These are phyloP conservation scores for Cryptococcus maquisensis DNA, from an alignment of 1,284 basidiomycete genomes.

Conservation along the genomic window DNA sequence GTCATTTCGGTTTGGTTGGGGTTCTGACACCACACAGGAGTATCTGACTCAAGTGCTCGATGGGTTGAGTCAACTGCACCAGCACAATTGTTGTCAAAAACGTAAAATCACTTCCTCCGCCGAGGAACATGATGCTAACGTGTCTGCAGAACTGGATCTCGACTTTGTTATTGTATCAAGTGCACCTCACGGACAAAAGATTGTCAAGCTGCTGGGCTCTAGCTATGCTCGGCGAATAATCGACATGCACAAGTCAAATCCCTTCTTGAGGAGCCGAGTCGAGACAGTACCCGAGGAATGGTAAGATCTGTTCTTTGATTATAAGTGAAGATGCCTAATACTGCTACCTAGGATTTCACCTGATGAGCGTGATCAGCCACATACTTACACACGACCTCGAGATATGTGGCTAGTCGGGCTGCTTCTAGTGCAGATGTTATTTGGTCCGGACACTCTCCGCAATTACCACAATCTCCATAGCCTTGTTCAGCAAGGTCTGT, in stretches of 20 bases:
- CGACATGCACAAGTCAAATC: constrained; percentile 48
- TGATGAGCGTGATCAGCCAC: constrained; percentile 46
- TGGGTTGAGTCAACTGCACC: constrained; percentile 40
- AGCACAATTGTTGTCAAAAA: constrained; percentile 37
- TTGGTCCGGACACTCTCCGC: constrained; percentile 33
- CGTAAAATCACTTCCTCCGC: constrained; percentile 16
- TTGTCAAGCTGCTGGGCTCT: constrained; percentile 41
- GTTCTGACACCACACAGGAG: constrained; percentile 20
- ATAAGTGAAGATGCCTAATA: background rate
- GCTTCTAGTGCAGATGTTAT: constrained; percentile 42
- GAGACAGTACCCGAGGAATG: constrained; percentile 41
- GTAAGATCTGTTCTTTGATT: constrained; percentile 15
- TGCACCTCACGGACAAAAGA: constrained; percentile 17
- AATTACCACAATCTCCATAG: constrained; percentile 35
- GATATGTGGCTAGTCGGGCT: constrained; percentile 48
- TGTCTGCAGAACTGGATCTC: constrained; percentile 32
- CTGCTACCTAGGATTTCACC: constrained; percentile 34
- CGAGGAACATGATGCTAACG: background rate
- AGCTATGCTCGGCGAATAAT: constrained; percentile 41
- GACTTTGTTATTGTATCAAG: constrained; percentile 35
- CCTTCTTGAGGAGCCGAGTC: constrained; percentile 34
- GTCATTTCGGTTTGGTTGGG: background rate
- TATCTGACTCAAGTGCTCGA: constrained; percentile 42
- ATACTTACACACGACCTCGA: constrained; percentile 40
- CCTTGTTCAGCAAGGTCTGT: constrained; percentile 39